Percentiles rank a stretch among this genome's conserved stretches.
phyloP scores from a whole-genome alignment of 2,329 filamentous ascomycete genomes.

The Pestalotiopsis sp. region DNA sequence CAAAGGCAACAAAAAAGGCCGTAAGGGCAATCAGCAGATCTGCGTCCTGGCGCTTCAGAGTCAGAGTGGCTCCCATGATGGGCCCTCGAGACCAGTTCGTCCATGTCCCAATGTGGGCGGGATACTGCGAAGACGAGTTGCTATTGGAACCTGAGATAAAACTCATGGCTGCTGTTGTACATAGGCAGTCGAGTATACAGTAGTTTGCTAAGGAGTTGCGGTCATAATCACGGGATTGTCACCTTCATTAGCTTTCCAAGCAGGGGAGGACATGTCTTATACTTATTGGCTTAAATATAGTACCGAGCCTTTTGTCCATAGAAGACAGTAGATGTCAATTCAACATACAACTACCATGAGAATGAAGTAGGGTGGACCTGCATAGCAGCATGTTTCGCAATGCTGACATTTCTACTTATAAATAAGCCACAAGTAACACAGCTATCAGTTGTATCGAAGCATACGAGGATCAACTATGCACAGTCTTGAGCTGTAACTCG shows the following conservation, averaged over 20 bases:
- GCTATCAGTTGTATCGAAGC: no score
- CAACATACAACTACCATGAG: neutral
- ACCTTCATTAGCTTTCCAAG: neutral
- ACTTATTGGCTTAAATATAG: no score
- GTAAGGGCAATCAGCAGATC: slow-evolving; percentile 18
- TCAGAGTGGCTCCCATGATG: slow-evolving; percentile 16
- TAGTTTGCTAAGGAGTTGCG: neutral
- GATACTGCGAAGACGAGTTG: neutral
- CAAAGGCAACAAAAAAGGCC: slow-evolving; percentile 18
- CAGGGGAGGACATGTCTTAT: neutral
- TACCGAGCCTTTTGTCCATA: neutral
- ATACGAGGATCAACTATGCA: no score
- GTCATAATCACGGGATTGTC: neutral
- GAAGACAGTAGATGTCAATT: neutral
- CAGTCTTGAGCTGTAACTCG: no score
- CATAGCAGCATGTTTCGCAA: neutral
- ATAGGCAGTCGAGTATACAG: neutral
- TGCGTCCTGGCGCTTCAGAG: slow-evolving; percentile 1
- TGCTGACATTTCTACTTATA: neutral
- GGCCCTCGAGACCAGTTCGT: slow-evolving; percentile 16
- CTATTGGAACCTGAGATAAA: neutral
- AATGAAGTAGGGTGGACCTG: neutral
- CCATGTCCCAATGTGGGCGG: slow-evolving; percentile 9
- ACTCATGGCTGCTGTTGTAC: neutral
- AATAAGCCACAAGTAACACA: no score